Evolutionary conservation across 805 yeast species (phyloP), one percentile per base, ranked within the genome.

Genomic region (Lachancea fermentati): DNA sequence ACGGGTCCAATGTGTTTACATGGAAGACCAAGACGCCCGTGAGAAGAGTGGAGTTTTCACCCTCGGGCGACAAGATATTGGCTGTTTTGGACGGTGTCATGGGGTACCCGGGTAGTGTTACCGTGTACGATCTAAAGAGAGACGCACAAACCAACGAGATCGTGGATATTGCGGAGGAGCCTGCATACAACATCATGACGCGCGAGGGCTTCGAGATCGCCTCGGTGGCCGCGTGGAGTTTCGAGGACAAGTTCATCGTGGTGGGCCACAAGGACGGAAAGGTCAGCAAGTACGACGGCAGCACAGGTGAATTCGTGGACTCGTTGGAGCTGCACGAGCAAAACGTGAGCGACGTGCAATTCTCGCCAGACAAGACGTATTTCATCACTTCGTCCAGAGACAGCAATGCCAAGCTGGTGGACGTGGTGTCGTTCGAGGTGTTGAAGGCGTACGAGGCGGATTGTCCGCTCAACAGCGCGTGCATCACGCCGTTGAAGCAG

Each of bases 361-460:
- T 89, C 62, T 78, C 91, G 11, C 78, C 77, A 46, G 97, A 91
- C 66, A 75, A 69, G 57, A 79, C 96, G 11, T 93, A 93, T 65
- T 87, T 93, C 66, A 78, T 93, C 58, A 87, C 96, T 8, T 73
- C 96, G 2, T 87, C 96, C 35, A 87, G 91, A 66, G 99, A 93
- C 69, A 85, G 87, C 67, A 73, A 81, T 43, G 85, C 97, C 5
- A 72, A 76, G 45, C 68, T 93, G 45, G 69, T 85, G 39, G 91
- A 86, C 60, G 85, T 84, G 36, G 94, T 85, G 48, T 73, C 80
- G 36, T 71, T 93, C 46, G 74, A 79, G 48, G 59, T 79, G 38
- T 65, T 85, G 63, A 88, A 89, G 67, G 78, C 76, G 15, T 93
- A 73, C 65, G 76, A 73, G 52, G 81, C 96, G 4, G 97, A 88